phyloP scores from a whole-genome alignment of 2,329 filamentous ascomycete species.

The Pseudocercospora pini-densiflorae region DNA sequence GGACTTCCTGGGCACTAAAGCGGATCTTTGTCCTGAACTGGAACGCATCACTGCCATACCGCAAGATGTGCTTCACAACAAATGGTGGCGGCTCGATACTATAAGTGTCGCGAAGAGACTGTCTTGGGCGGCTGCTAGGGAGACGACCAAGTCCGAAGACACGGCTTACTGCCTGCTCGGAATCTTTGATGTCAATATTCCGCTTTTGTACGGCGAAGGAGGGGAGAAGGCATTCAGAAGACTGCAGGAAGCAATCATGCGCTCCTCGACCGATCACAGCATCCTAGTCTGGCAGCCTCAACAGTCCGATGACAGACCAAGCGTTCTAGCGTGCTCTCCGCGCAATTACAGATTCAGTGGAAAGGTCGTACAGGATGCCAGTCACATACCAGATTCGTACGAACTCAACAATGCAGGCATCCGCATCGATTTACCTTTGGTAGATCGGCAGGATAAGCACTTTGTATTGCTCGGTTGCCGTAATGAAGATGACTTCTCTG shows the following conservation, averaged over 20 bases:
- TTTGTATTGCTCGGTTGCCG: not conserved
- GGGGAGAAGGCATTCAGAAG: slow-evolving; percentile 20
- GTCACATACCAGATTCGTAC: not conserved
- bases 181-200: slow-evolving; percentile 28
- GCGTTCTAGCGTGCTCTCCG: not conserved
- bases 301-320: not conserved
- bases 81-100: not conserved
- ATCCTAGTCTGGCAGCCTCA: slow-evolving; percentile 21
- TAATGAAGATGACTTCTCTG: not conserved
- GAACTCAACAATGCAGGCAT: slow-evolving; percentile 1
- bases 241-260: slow-evolving; percentile 28
- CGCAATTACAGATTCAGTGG: not conserved
- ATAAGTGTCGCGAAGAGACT: slow-evolving; percentile 16
- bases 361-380: not conserved
- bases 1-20: slow-evolving; percentile 15
- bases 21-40: slow-evolving; percentile 21
- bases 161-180: slow-evolving; percentile 26
- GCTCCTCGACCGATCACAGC: slow-evolving; percentile 17
- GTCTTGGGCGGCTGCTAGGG: slow-evolving; percentile 22
- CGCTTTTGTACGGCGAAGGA: slow-evolving; percentile 26
- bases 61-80: slow-evolving; percentile 3
- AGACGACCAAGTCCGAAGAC: slow-evolving; percentile 23
- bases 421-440: not conserved
- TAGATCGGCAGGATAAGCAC: not conserved
- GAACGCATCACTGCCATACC: slow-evolving; percentile 37